These are phyloP conservation scores for Peronospora belbahrii DNA, from an alignment of 352 stramenopile genomes.

Conservation along the genomic window DNA sequence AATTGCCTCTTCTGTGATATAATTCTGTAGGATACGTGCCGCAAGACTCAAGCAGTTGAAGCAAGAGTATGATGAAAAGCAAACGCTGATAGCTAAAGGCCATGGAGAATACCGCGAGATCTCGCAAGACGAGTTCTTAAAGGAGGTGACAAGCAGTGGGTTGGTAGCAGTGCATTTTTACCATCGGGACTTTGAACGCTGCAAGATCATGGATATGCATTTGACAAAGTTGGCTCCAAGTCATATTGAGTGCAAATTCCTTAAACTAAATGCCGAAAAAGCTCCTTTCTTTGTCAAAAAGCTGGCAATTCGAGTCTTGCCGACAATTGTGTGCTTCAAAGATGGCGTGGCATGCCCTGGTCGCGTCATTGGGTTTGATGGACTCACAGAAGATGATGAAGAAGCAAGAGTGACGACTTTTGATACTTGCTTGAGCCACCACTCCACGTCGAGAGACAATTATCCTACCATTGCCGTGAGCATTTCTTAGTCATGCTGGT, in stretches of 20 bases:
- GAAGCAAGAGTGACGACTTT: slow-evolving; percentile 33
- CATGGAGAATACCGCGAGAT: slow-evolving; percentile 88
- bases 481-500: too few relatives aligned
- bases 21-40: slow-evolving; percentile 55
- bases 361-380: slow-evolving; percentile 89
- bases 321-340: slow-evolving; percentile 89
- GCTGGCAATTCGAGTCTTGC: slow-evolving; percentile 89
- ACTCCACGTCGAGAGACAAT: slow-evolving; percentile 39
- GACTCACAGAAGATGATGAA: slow-evolving; percentile 82
- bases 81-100: slow-evolving; percentile 51
- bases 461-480: slow-evolving; percentile 58
- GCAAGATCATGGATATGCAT: slow-evolving; percentile 96
- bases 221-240: slow-evolving; percentile 41
- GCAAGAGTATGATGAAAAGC: slow-evolving; percentile 49
- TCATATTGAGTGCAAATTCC: slow-evolving; percentile 91
- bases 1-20: slow-evolving; percentile 1
- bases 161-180: slow-evolving; percentile 92
- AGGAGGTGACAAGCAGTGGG: slow-evolving; percentile 85
- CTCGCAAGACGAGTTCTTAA: slow-evolving; percentile 92
- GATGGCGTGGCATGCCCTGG: slow-evolving; percentile 89
- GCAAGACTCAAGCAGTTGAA: slow-evolving; percentile 71
- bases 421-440: slow-evolving; percentile 30
- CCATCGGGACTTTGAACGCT: slow-evolving; percentile 95
- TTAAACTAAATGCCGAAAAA: slow-evolving; percentile 92
- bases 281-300: slow-evolving; percentile 93